Evolutionary conservation across 2,329 filamentous ascomycete genomes (phyloP).

Genomic region (Penicillium sp.): DNA sequence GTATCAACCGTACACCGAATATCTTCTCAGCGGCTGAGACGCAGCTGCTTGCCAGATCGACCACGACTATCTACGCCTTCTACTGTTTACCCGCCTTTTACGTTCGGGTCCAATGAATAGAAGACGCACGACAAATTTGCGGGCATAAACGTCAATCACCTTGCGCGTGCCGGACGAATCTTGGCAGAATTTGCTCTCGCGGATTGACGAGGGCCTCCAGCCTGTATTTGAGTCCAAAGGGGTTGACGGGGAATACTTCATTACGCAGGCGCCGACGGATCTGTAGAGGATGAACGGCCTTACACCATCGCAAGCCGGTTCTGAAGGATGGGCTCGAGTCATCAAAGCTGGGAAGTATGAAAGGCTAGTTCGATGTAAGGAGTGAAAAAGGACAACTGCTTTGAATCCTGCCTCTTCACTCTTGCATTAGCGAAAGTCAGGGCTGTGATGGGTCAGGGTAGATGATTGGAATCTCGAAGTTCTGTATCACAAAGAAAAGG

Average conservation of each 20-base stretch:
- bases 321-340: neutral
- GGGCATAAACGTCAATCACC: conserved; percentile 9
- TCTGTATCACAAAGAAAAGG: neutral
- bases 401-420: neutral
- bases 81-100: neutral
- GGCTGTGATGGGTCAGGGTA: neutral
- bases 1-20: neutral
- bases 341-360: neutral
- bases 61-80: neutral
- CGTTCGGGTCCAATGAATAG: neutral
- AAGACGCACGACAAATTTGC: conserved; percentile 5
- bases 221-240: conserved; percentile 11
- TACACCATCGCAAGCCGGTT: neutral
- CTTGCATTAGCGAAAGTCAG: neutral
- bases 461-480: neutral
- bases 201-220: neutral
- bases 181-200: conserved; percentile 3
- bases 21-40: neutral
- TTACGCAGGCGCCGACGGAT: conserved; percentile 13
- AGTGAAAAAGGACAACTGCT: neutral
- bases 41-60: neutral
- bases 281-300: conserved; percentile 20
- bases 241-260: conserved; percentile 20
- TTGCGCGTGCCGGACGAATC: conserved; percentile 12
- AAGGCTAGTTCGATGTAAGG: neutral